phyloP scores from a whole-genome alignment of 2,329 filamentous ascomycete species.

The Alternaria sp. region DNA sequence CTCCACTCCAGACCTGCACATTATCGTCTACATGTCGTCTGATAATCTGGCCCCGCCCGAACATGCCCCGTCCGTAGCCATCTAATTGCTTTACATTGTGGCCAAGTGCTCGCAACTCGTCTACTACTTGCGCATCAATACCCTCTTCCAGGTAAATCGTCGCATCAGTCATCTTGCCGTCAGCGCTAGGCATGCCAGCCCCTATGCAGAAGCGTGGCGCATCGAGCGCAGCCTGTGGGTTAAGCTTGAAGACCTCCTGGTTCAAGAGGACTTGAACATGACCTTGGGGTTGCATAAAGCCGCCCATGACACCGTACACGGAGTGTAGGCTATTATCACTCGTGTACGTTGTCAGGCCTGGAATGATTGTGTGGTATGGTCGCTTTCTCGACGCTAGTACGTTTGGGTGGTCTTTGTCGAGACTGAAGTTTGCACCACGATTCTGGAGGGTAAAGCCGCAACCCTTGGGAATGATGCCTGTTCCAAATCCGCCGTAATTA shows the following conservation, averaged over 20 bases:
- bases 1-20: slow-evolving; percentile 80
- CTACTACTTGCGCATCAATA: slow-evolving; percentile 71
- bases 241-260: slow-evolving; percentile 81
- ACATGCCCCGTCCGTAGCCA: slow-evolving; percentile 72
- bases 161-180: slow-evolving; percentile 65
- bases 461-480: slow-evolving; percentile 80
- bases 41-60: slow-evolving; percentile 89
- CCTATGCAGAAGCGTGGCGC: slow-evolving; percentile 90
- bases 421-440: slow-evolving; percentile 84
- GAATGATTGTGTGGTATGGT: slow-evolving; percentile 98
- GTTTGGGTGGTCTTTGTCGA: slow-evolving; percentile 78
- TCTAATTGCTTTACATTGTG: slow-evolving; percentile 75
- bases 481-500: slow-evolving; percentile 90
- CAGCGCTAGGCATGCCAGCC: slow-evolving; percentile 70
- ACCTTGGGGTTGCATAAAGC: slow-evolving; percentile 97
- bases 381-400: slow-evolving; percentile 80
- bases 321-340: slow-evolving; percentile 78
- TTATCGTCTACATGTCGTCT: slow-evolving; percentile 79
- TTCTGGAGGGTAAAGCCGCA: slow-evolving; percentile 96
- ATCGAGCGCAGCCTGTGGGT: slow-evolving; percentile 88
- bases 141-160: slow-evolving; percentile 85
- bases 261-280: slow-evolving; percentile 93
- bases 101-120: slow-evolving; percentile 73
- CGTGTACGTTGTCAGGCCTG: slow-evolving; percentile 83
- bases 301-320: slow-evolving; percentile 96